Conservation (phyloP, 148 eudicot species). For the Rhododendron vialii region DNA sequence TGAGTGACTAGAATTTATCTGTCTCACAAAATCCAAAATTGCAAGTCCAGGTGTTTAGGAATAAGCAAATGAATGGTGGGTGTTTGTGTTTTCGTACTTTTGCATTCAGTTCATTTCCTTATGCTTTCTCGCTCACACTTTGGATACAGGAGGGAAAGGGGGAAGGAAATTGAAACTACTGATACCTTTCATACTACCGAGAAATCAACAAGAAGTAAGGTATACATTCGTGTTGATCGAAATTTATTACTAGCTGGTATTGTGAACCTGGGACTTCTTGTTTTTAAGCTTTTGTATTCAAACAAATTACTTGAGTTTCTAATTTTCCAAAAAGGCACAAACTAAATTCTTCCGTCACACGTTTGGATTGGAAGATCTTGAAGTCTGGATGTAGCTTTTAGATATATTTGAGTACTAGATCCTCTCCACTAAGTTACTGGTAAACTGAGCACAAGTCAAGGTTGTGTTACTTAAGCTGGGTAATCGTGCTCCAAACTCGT, state of each 20-base stretch:
- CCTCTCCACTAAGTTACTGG: not conserved
- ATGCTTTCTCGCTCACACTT: not conserved
- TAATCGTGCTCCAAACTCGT: not conserved
- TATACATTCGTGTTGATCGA: conserved; percentile 9
- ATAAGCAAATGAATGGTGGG: not conserved
- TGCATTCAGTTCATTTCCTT: not conserved
- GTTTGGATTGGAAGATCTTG: not conserved
- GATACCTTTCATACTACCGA: conserved; percentile 24
- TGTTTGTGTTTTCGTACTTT: not conserved
- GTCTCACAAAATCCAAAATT: not conserved
- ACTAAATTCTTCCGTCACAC: not conserved
- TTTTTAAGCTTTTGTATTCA: not conserved
- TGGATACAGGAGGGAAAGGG: conserved; percentile 46
- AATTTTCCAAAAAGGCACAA: not conserved
- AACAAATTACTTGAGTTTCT: not conserved
- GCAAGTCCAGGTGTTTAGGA: not conserved
- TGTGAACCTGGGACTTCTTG: not conserved
- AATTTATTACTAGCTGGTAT: conserved; percentile 1
- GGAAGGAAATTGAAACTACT: conserved; percentile 29
- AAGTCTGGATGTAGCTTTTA: not conserved
- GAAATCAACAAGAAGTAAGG: conserved; percentile 43
- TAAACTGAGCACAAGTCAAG: not conserved
- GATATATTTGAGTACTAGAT: not conserved
- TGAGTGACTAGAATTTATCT: not conserved
- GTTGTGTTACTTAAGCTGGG: conserved; percentile 5